phyloP scores from a whole-genome alignment of 768 basidiomycete genomes.

The Rhodotorula diobovata region DNA sequence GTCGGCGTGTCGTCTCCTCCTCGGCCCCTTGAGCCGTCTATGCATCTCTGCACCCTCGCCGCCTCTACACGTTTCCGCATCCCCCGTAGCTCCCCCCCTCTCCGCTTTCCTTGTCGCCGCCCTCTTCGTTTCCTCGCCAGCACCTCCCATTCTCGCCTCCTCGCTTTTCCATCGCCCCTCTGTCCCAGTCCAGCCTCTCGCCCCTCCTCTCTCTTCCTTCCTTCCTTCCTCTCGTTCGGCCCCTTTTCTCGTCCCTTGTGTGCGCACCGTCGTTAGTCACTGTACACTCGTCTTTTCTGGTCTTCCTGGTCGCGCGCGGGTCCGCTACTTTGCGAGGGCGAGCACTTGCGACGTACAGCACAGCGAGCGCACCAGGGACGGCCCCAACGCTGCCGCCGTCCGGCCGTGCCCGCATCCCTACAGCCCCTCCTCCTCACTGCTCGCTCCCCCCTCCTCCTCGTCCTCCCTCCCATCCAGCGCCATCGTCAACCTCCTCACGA shows the following conservation, averaged over 20 bases:
- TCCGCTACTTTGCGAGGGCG: too few relatives aligned
- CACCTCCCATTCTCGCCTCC: too few relatives aligned
- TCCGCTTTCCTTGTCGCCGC: too few relatives aligned
- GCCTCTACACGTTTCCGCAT: not conserved
- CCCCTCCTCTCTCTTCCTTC: not conserved
- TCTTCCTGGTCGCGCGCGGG: not conserved
- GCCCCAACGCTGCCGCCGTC: not conserved
- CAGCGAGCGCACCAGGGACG: too few relatives aligned
- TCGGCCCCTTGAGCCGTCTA: not conserved
- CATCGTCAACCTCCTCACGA: conserved; percentile 24
- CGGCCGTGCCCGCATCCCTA: not conserved
- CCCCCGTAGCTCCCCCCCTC: too few relatives aligned
- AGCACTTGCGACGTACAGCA: too few relatives aligned
- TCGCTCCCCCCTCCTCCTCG: conserved; percentile 6
- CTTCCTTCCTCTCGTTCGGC: not conserved
- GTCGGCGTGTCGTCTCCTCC: too few relatives aligned
- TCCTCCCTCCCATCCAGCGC: conserved; percentile 23
- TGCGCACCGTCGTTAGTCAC: too few relatives aligned
- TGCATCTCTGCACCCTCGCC: not conserved
- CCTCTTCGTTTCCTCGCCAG: too few relatives aligned
- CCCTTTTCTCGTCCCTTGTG: not conserved
- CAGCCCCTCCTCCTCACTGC: not conserved
- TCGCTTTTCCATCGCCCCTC: too few relatives aligned
- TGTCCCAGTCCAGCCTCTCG: too few relatives aligned
- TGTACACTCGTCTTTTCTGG: not conserved